Evolutionary conservation across 257 asterid species (phyloP).

Genomic region (Galeopsis tetrahit): DNA sequence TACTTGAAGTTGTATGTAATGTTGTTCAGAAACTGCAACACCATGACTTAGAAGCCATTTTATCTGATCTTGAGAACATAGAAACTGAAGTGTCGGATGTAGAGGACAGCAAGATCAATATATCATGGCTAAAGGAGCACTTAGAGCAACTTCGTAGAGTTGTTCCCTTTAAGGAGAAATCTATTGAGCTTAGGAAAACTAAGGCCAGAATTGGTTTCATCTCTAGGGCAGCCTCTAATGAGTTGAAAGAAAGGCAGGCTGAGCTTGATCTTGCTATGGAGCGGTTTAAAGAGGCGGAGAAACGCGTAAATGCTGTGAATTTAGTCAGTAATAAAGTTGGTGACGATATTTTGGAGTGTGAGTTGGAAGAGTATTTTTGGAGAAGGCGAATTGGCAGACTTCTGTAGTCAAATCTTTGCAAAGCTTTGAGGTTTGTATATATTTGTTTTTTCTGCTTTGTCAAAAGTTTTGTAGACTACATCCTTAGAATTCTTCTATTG

Average conservation of each 20-base stretch:
- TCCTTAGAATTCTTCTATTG: too few relatives aligned
- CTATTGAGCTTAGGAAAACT: conserved; percentile 24
- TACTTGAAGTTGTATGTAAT: conserved; percentile 42
- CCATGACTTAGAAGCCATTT: conserved; percentile 26
- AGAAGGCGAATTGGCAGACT: conserved; percentile 38
- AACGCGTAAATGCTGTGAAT: conserved; percentile 36
- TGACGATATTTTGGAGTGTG: conserved; percentile 34
- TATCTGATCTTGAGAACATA: conserved; percentile 38
- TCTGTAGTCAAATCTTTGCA: conserved; percentile 20
- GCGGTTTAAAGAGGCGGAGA: conserved; percentile 40
- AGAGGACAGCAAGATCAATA: not conserved
- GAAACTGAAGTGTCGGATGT: conserved; percentile 28
- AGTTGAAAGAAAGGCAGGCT: conserved; percentile 35
- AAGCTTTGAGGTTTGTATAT: not conserved
- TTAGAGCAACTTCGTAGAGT: conserved; percentile 30
- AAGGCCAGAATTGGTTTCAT: conserved; percentile 26
- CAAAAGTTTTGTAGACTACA: too few relatives aligned
- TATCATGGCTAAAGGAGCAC: conserved; percentile 45
- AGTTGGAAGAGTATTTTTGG: conserved; percentile 40
- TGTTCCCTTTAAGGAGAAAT: conserved; percentile 20
- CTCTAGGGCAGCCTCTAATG: conserved; percentile 34
- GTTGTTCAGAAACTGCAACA: conserved; percentile 37
- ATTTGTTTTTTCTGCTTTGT: not conserved
- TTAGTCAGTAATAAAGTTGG: conserved; percentile 32
- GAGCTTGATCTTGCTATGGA: conserved; percentile 43